Evolutionary conservation across 371 early-diverging fungal genomes (phyloP), one percentile per base, ranked within the genome.

Genomic region (Mycotypha africana): DNA sequence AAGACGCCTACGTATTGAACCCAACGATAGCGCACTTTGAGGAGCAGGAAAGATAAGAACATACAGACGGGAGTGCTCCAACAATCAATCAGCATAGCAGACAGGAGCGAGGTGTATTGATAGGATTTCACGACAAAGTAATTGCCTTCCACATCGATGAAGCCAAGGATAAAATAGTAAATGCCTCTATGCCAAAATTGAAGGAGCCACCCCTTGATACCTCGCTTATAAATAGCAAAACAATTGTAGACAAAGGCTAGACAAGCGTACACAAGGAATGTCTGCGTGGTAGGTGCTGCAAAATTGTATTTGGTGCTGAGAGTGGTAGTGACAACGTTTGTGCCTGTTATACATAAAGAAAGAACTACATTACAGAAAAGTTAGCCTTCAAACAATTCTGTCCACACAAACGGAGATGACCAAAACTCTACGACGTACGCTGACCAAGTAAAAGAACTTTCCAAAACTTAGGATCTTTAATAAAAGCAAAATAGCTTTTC

Each of bases 91-190:
- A 88, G 56, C 82, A 84, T 78, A 49, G 75, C 79, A 5, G 85
- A 84, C 28, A 87, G 60, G 7, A 86, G 45, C 4, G 82, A 80
- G 4, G 89, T 88, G 49, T 86, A 84, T 46, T 60, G 66, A 56
- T 72, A 88, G 7, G 84, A 81, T 63, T 85, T 86, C 45, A 86
- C 79, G 8, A 83, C 73, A 67, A 88, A 85, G 51, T 79, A 88
- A 51, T 88, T 88, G 44, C 78, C 88, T 54, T 88, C 86, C 4
- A 88, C 85, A 55, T 88, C 88, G 12, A 79, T 72, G 5, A 79
- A 38, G 0, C 81, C 82, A 49, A 86, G 51, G 7, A 84, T 24
- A 15, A 82, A 47, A 56, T 85, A 68, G 62, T 42, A 45, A 12
- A 45, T 44, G 11, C 72, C 74, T 31, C 82, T 64, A 24, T 60